These are phyloP conservation scores for Sporothrix inflata DNA, from an alignment of 2,329 filamentous ascomycete species.

Conservation along the genomic window DNA sequence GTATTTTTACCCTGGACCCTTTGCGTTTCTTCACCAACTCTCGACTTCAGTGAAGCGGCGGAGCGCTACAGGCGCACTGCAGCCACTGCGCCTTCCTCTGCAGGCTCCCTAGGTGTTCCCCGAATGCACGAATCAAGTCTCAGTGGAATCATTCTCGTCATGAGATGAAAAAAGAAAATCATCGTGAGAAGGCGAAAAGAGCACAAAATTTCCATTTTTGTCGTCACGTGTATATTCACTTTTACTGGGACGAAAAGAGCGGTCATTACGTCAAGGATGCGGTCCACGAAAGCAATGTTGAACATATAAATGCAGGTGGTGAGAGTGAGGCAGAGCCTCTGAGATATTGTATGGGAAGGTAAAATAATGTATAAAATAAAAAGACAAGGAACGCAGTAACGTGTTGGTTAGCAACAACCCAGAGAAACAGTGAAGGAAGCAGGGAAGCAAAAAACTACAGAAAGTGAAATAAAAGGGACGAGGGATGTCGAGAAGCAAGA, in stretches of 20 bases:
- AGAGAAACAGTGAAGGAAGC: not conserved
- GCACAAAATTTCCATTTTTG: not conserved
- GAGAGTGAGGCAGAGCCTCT: not conserved
- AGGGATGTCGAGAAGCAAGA: constrained; percentile 13
- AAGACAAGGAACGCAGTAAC: not conserved
- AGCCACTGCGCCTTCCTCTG: constrained; percentile 4
- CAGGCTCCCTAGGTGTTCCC: not conserved
- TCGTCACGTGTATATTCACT: not conserved
- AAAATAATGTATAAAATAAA: not conserved
- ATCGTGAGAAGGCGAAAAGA: not conserved
- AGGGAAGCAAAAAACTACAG: not conserved
- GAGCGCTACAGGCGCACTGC: not conserved
- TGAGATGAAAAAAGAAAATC: not conserved
- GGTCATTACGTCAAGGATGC: not conserved
- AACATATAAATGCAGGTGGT: not conserved
- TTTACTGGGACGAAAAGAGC: not conserved
- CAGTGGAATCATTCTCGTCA: not conserved
- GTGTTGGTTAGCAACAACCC: not conserved
- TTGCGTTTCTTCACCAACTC: not conserved
- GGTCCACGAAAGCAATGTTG: not conserved
- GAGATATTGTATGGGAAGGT: not conserved
- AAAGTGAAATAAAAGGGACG: not conserved
- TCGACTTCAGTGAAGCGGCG: not conserved
- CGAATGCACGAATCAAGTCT: not conserved
- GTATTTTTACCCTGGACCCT: not conserved